Evolutionary conservation across 2,329 filamentous ascomycete species (phyloP).

Genomic region (Calycina marina): DNA sequence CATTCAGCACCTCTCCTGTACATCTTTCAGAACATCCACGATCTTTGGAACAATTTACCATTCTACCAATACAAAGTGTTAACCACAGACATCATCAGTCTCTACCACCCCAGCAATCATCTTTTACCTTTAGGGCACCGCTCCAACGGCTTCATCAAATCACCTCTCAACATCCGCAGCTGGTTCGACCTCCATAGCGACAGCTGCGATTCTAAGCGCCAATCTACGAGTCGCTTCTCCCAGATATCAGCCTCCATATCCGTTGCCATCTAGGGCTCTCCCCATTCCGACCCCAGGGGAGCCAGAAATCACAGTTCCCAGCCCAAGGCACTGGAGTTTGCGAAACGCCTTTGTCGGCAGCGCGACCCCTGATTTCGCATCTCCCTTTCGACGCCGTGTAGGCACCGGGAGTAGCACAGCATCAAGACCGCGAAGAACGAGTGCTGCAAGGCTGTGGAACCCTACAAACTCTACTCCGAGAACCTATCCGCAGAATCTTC

Average conservation of each 20-base stretch:
- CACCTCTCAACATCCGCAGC: constrained; percentile 9
- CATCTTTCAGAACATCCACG: too few species aligned
- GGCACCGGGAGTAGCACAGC: constrained; percentile 15
- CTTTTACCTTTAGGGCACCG: constrained; percentile 11
- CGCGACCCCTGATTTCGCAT: constrained; percentile 13
- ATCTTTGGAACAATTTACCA: too few species aligned
- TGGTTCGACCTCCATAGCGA: constrained; percentile 11
- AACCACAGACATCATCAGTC: not conserved
- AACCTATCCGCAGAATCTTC: constrained; percentile 18
- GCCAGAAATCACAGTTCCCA: constrained; percentile 27
- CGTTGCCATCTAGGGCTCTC: constrained; percentile 11
- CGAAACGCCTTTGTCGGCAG: constrained; percentile 19
- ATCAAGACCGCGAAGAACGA: constrained; percentile 13
- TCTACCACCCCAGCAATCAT: not conserved
- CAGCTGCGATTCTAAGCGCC: constrained; percentile 9
- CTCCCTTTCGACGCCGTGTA: constrained; percentile 15
- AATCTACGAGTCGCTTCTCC: constrained; percentile 17
- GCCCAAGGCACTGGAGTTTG: constrained; percentile 25
- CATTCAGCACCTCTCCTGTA: too few species aligned
- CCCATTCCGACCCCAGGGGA: constrained; percentile 7
- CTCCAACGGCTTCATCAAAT: constrained; percentile 19
- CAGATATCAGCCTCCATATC: constrained; percentile 19
- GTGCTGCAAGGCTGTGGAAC: constrained; percentile 36
- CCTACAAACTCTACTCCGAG: constrained; percentile 44
- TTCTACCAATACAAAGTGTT: too few species aligned